phyloP scores from a whole-genome alignment of 306 rosid species.

The Quercus mongolica region DNA sequence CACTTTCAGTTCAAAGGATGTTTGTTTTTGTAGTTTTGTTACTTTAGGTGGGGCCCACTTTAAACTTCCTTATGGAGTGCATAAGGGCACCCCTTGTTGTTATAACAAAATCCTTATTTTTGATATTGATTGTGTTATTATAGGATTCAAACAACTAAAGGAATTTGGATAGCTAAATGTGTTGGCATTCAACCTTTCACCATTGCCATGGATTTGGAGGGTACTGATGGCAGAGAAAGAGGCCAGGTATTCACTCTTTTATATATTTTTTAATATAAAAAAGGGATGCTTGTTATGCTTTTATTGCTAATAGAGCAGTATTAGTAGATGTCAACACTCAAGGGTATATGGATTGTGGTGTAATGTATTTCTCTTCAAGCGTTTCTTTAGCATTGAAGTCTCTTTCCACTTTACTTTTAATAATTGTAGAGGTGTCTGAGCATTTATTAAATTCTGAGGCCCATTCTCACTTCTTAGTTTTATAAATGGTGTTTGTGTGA shows the following conservation, averaged over 20 bases:
- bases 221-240: slow-evolving; percentile 97
- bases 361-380: background rate
- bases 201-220: slow-evolving; percentile 97
- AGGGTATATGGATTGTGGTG: background rate
- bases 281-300: too few species aligned
- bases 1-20: background rate
- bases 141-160: slow-evolving; percentile 92
- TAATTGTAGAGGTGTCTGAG: background rate
- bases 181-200: slow-evolving; percentile 82
- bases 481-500: background rate
- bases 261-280: too few species aligned
- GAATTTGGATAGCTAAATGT: slow-evolving; percentile 89
- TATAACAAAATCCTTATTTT: too few species aligned
- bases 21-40: background rate
- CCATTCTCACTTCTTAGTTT: background rate
- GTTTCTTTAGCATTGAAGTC: background rate
- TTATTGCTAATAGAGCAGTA: too few species aligned
- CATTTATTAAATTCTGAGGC: background rate
- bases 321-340: too few species aligned
- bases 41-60: too few species aligned
- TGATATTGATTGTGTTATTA: slow-evolving; percentile 1
- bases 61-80: too few species aligned
- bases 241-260: slow-evolving; percentile 62
- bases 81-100: too few species aligned
- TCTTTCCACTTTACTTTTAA: background rate